Percentiles rank a stretch among this genome's conserved stretches.
Evolutionary conservation across 306 rosid species (phyloP).

Genomic region (Gleditsia sinensis): DNA sequence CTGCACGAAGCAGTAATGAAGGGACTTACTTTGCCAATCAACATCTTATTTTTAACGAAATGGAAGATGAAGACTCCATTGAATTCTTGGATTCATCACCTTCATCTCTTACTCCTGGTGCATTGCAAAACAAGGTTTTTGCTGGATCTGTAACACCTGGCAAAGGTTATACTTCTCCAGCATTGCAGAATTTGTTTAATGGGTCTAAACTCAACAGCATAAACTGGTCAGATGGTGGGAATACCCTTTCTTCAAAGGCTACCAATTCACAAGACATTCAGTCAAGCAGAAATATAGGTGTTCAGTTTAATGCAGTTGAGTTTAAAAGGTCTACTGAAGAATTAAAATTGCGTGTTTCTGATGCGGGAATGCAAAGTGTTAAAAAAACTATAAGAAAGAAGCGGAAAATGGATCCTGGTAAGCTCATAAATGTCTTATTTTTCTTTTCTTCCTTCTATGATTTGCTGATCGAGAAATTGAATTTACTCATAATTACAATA

Average conservation of each 20-base stretch:
- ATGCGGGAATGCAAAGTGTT: slow-evolving; percentile 44
- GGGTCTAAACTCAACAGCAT: slow-evolving; percentile 65
- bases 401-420: slow-evolving; percentile 67
- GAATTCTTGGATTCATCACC: slow-evolving; percentile 53
- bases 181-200: slow-evolving; percentile 75
- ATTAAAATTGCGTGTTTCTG: slow-evolving; percentile 50
- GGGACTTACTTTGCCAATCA: slow-evolving; percentile 50
- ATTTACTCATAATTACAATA: slow-evolving; percentile 24
- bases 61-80: slow-evolving; percentile 77
- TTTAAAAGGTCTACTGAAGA: slow-evolving; percentile 72
- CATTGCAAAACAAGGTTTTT: slow-evolving; percentile 53
- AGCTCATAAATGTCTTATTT: slow-evolving; percentile 14
- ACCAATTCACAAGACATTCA: slow-evolving; percentile 47
- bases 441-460: background rate
- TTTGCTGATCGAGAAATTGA: slow-evolving; percentile 5
- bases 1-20: slow-evolving; percentile 43
- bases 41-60: slow-evolving; percentile 64
- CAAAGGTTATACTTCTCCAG: slow-evolving; percentile 57
- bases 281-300: slow-evolving; percentile 58
- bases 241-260: slow-evolving; percentile 47
- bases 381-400: slow-evolving; percentile 65
- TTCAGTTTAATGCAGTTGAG: slow-evolving; percentile 74
- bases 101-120: slow-evolving; percentile 32
- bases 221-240: slow-evolving; percentile 66
- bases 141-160: slow-evolving; percentile 44